Evolutionary conservation across 108 stramenopile genomes (phyloP), one percentile per base, ranked within the genome.

Genomic region (Skeletonema menzelii): DNA sequence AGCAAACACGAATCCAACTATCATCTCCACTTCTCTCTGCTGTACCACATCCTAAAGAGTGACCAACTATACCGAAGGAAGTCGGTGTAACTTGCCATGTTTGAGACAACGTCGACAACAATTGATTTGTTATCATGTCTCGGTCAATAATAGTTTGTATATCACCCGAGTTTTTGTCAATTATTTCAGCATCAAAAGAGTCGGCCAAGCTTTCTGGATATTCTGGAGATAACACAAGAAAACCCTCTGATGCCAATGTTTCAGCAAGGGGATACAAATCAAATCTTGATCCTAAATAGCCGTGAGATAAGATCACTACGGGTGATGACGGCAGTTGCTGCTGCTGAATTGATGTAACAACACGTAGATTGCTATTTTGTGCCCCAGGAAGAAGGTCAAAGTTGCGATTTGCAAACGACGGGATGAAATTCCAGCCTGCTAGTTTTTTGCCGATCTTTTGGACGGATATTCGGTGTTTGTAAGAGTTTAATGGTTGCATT

Each of bases 121-220:
- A 57, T 42, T 46, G 14, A 58, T 81, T 27, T 14, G 76, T 89
- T 44, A 90, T 87, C 12, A 68, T 53, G 1, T 62, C 30, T n/a
- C 91, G 86, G 76, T 88, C 85, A 15, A 92, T 70, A 14, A 82
- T 78, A 57, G 69, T 59, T 22, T 22, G 49, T 53, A 53, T 22
- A 27, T 32, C 63, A 28, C 67, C 61, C 8, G 69, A 49, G 24
- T 6, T 40, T 42, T 20, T 20, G 35, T 40, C 35, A 2, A 14
- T 11, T 24, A 63, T 47, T 35, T 63, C 53, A n/a, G 82, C 58
- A 28, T 75, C 75, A 57, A 87, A 92, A 11, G 87, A 85, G n/a
- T 87, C 87, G 26, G 88, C 88, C 65, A 92, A 73, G 28, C 84
- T 85, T 65, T 92, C 91, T 24, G 91, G 91, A 71, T 89, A 89